Percentiles rank a stretch among this genome's conserved stretches.
Evolutionary conservation across 106 monocot species (phyloP).

Genomic region (Dendrobium nobile): DNA sequence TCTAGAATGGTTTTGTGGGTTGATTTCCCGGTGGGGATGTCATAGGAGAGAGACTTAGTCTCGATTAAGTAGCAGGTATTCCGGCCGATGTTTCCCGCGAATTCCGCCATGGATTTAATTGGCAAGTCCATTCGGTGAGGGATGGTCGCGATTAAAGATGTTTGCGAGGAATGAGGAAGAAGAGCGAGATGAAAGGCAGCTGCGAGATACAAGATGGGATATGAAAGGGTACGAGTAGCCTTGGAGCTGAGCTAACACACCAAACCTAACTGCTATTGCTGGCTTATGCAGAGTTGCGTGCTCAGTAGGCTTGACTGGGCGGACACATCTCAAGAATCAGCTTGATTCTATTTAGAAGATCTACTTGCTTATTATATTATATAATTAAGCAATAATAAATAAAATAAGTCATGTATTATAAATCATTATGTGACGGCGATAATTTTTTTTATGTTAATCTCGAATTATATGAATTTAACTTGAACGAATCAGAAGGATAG

Average conservation of each 20-base stretch:
- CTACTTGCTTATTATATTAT: too few species aligned
- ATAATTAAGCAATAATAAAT: too few species aligned
- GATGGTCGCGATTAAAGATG: background rate
- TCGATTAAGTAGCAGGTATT: slow-evolving; percentile 45
- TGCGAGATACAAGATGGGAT: background rate
- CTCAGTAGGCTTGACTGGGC: too few species aligned
- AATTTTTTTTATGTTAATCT: too few species aligned
- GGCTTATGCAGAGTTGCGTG: background rate
- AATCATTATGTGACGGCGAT: too few species aligned
- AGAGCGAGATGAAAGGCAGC: background rate
- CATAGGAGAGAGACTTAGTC: slow-evolving; percentile 49
- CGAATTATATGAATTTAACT: too few species aligned
- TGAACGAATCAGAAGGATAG: too few species aligned
- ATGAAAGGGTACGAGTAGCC: background rate
- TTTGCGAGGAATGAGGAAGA: background rate
- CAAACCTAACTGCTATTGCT: slow-evolving; percentile 12
- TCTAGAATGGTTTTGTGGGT: slow-evolving; percentile 22
- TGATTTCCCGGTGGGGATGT: slow-evolving; percentile 1
- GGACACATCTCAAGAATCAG: too few species aligned
- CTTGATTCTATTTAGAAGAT: too few species aligned
- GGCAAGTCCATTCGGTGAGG: slow-evolving; percentile 11
- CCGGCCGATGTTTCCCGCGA: background rate
- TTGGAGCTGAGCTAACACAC: slow-evolving; percentile 39
- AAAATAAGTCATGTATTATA: too few species aligned
- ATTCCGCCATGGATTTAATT: background rate